Percentiles rank a stretch among this genome's conserved stretches.
Evolutionary conservation across 768 basidiomycete species (phyloP).

Genomic region (Flagelloscypha sp.): DNA sequence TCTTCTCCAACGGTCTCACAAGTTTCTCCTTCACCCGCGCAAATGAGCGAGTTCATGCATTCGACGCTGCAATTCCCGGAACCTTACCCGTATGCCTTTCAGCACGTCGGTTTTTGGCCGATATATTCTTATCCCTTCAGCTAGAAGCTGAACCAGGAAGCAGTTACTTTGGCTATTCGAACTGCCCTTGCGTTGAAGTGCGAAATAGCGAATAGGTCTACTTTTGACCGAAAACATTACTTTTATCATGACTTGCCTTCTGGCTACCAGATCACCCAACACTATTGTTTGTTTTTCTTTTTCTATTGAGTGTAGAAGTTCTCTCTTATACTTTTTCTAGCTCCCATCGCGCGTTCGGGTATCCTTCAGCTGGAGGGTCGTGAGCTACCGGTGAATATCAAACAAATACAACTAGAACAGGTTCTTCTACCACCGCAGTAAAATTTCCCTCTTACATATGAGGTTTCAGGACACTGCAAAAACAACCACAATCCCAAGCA

Average conservation of each 20-base stretch:
- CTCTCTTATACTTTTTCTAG: conserved; percentile 28
- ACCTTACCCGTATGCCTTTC: conserved; percentile 68
- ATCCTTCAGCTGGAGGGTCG: conserved; percentile 35
- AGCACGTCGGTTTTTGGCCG: neutral
- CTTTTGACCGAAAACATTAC: conserved; percentile 97
- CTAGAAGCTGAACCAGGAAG: conserved; percentile 55
- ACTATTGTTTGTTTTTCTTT: conserved; percentile 53
- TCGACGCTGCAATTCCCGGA: conserved; percentile 91
- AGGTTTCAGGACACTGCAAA: conserved; percentile 98
- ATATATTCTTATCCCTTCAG: conserved; percentile 7
- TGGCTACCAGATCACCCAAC: conserved; percentile 96
- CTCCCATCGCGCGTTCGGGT: conserved; percentile 71
- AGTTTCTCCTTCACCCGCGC: conserved; percentile 41
- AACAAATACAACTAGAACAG: conserved; percentile 95
- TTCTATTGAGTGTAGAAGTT: neutral
- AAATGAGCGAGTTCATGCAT: conserved; percentile 69
- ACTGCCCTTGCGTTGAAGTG: conserved; percentile 73
- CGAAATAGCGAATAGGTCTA: conserved; percentile 56
- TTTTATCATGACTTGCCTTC: conserved; percentile 92
- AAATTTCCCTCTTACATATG: conserved; percentile 2
- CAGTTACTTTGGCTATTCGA: conserved; percentile 72
- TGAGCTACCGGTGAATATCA: conserved; percentile 59
- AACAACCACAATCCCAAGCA: conserved; percentile 52
- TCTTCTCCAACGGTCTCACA: conserved; percentile 65
- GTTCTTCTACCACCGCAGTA: conserved; percentile 30